Evolutionary conservation across 805 yeast species (phyloP).

Genomic region (Hanseniaspora jakobsenii): DNA sequence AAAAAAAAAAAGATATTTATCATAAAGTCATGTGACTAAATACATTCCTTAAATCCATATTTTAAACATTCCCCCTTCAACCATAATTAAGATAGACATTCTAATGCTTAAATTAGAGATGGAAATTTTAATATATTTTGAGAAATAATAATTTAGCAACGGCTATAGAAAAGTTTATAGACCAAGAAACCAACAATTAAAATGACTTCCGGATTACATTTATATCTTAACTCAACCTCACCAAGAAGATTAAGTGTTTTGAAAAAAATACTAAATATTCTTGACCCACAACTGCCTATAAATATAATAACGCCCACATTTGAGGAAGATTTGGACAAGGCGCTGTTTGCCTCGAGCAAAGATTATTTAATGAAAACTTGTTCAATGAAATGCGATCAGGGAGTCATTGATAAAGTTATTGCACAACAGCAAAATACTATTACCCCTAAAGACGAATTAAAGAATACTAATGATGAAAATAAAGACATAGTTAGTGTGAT

Average conservation of each 20-base stretch:
- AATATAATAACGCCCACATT: conserved; percentile 52
- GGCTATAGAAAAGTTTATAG: background rate
- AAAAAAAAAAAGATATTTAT: no score
- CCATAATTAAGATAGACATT: no score
- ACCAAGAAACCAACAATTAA: background rate
- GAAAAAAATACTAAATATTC: conserved; percentile 39
- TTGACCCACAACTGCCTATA: conserved; percentile 22
- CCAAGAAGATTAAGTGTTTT: conserved; percentile 71
- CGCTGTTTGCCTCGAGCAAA: conserved; percentile 20
- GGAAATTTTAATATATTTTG: no score
- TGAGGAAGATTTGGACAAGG: conserved; percentile 62
- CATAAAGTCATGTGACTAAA: no score
- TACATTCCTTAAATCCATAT: no score
- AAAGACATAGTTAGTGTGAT: conserved; percentile 24
- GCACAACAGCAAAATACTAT: background rate
- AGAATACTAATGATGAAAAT: no score
- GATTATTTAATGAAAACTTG: background rate
- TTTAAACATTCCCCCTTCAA: no score
- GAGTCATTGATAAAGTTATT: background rate
- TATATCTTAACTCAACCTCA: conserved; percentile 70
- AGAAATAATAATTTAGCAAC: no score
- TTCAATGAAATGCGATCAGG: background rate
- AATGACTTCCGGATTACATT: conserved; percentile 15
- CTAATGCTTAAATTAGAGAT: no score
- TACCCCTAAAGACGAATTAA: background rate